phyloP scores from a whole-genome alignment of 441 rosid genomes.

The Biscutella laevigata region DNA sequence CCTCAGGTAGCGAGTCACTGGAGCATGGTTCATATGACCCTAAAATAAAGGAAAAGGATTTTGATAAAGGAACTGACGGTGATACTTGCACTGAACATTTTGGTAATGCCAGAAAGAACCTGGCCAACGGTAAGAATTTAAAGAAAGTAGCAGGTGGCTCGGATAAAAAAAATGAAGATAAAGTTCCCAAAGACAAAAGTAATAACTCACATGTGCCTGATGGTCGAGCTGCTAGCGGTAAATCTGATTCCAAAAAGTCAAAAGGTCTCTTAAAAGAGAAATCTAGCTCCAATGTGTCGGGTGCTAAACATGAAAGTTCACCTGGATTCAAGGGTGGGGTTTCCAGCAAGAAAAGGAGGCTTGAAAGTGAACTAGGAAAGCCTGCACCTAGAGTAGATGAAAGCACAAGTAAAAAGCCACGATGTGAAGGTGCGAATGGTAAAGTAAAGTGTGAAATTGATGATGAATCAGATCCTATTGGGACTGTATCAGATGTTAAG shows the following conservation, averaged over 20 bases:
- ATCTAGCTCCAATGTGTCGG: slow-evolving; percentile 29
- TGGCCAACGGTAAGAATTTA: slow-evolving; percentile 33
- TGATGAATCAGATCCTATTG: slow-evolving; percentile 24
- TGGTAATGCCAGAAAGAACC: slow-evolving; percentile 32
- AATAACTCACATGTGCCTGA: slow-evolving; percentile 25
- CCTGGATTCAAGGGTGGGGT: slow-evolving; percentile 29
- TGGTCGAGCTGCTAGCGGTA: slow-evolving; percentile 26
- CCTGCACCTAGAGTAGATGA: slow-evolving; percentile 31
- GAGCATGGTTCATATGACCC: slow-evolving; percentile 28
- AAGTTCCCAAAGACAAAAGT: slow-evolving; percentile 24
- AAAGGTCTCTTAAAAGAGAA: slow-evolving; percentile 29
- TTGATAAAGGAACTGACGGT: slow-evolving; percentile 30
- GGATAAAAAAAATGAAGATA: slow-evolving; percentile 26
- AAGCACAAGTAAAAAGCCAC: slow-evolving; percentile 43
- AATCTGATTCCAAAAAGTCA: slow-evolving; percentile 32
- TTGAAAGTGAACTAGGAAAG: slow-evolving; percentile 34
- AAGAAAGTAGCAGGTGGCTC: slow-evolving; percentile 30
- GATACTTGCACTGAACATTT: slow-evolving; percentile 27
- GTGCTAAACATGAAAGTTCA: slow-evolving; percentile 22
- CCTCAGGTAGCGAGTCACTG: slow-evolving; percentile 25
- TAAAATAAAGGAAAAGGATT: slow-evolving; percentile 31
- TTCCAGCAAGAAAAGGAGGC: slow-evolving; percentile 15
- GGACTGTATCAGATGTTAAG: slow-evolving; percentile 24
- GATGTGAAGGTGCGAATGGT: slow-evolving; percentile 29
- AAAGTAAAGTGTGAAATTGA: slow-evolving; percentile 24